Evolutionary conservation across 768 basidiomycete genomes (phyloP).

Genomic region (Tylopilus balloui): DNA sequence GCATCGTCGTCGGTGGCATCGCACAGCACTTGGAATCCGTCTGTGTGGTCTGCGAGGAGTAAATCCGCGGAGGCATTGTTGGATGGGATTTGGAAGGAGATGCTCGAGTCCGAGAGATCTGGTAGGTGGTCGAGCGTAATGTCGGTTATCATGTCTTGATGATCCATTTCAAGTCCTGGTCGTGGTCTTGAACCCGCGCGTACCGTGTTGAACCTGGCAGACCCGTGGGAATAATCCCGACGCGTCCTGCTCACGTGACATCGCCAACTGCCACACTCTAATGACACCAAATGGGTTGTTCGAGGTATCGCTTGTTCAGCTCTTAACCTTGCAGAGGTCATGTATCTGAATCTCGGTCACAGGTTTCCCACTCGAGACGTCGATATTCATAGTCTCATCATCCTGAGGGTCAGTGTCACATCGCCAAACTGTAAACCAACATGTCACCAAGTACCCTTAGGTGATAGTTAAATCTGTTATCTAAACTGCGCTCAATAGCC

Average conservation of each 20-base stretch:
- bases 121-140: conserved; percentile 53
- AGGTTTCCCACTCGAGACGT: neutral
- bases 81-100: conserved; percentile 49
- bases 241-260: conserved; percentile 31
- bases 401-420: neutral
- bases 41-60: conserved; percentile 41
- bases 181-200: neutral
- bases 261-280: neutral
- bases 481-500: conserved; percentile 7
- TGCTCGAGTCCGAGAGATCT: conserved; percentile 42
- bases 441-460: conserved; percentile 16
- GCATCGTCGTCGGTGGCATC: conserved; percentile 29
- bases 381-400: neutral
- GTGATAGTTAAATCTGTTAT: conserved; percentile 1
- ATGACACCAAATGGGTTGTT: neutral
- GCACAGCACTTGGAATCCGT: conserved; percentile 37
- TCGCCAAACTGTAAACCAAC: conserved; percentile 1
- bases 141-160: conserved; percentile 31
- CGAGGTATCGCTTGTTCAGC: neutral
- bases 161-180: conserved; percentile 10
- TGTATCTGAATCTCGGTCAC: neutral
- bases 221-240: conserved; percentile 24
- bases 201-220: conserved; percentile 5
- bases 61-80: conserved; percentile 30
- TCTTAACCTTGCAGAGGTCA: neutral